Conservation (phyloP, 345 rosid species). For the Linum trigynum region DNA sequence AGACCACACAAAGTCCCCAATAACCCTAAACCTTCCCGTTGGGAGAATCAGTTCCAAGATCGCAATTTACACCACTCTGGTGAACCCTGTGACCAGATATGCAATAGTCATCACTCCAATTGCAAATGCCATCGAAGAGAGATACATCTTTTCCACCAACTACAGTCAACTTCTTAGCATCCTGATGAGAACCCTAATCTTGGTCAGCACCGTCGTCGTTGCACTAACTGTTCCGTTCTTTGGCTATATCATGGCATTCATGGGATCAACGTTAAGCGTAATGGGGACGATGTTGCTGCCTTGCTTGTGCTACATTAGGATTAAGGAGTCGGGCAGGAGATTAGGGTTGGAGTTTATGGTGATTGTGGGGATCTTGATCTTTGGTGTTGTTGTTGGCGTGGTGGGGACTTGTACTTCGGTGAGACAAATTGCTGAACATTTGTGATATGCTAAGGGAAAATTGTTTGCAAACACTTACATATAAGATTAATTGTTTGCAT, state of each 20-base stretch:
- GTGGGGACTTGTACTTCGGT: conserved; percentile 44
- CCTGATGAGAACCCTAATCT: conserved; percentile 32
- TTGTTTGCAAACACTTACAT: too few relatives aligned
- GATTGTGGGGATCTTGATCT: conserved; percentile 29
- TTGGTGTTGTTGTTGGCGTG: conserved; percentile 25
- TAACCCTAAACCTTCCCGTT: conserved; percentile 53
- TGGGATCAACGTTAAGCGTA: conserved; percentile 45
- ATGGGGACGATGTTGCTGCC: conserved; percentile 43
- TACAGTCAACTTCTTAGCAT: conserved; percentile 28
- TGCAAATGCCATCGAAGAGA: conserved; percentile 43
- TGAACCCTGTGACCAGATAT: conserved; percentile 58
- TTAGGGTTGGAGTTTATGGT: conserved; percentile 32
- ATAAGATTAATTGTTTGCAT: too few relatives aligned
- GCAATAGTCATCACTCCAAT: conserved; percentile 44
- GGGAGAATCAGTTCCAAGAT: conserved; percentile 34
- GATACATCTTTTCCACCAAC: conserved; percentile 7
- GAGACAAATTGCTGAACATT: conserved; percentile 35
- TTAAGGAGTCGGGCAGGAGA: conserved; percentile 20
- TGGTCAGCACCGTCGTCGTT: conserved; percentile 42
- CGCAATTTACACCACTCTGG: conserved; percentile 48
- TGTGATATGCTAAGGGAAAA: conserved; percentile 10
- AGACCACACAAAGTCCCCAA: conserved; percentile 43
- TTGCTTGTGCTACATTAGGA: conserved; percentile 53
- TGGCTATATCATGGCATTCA: conserved; percentile 59
- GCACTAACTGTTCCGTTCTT: conserved; percentile 56